Conservation (phyloP, 1,284 basidiomycete genomes). For the Cryptococcus jaspeensis region DNA sequence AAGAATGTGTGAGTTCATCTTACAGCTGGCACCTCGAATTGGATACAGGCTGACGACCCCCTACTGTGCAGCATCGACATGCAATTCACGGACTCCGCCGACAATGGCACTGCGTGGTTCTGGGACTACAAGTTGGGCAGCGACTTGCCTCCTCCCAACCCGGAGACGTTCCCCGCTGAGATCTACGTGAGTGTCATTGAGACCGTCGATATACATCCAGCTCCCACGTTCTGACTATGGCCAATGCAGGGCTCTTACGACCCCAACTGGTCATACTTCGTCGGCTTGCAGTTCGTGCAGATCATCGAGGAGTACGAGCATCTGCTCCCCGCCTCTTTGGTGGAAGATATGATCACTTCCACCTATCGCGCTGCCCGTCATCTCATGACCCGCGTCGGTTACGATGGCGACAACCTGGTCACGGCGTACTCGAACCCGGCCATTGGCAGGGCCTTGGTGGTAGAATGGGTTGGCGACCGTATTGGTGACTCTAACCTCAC, state of each 20-base stretch:
- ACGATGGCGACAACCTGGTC: conserved; percentile 24
- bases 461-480: conserved; percentile 15
- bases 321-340: conserved; percentile 12
- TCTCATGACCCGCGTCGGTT: conserved; percentile 20
- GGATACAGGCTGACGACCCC: too few species aligned
- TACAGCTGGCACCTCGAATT: too few species aligned
- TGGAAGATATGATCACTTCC: conserved; percentile 13
- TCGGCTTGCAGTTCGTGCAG: conserved; percentile 18
- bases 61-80: conserved; percentile 12
- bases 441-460: conserved; percentile 14
- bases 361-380: conserved; percentile 16
- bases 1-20: conserved; percentile 15
- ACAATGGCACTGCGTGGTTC: conserved; percentile 17
- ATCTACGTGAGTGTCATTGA: conserved; percentile 11
- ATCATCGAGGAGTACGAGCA: conserved; percentile 19
- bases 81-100: conserved; percentile 8
- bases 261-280: conserved; percentile 23
- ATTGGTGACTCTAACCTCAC: conserved; percentile 17
- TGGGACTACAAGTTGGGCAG: conserved; percentile 16
- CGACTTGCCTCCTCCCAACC: conserved; percentile 16
- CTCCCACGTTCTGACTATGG: background rate
- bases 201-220: background rate
- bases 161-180: conserved; percentile 8
- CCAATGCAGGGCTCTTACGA: conserved; percentile 13
- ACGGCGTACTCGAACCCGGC: conserved; percentile 22